A percentile compares a stretch with the other conserved stretches of the same genome.
These are phyloP conservation scores for Aspergillus alliaceus DNA, from an alignment of 2,329 filamentous ascomycete species.

Conservation along the genomic window DNA sequence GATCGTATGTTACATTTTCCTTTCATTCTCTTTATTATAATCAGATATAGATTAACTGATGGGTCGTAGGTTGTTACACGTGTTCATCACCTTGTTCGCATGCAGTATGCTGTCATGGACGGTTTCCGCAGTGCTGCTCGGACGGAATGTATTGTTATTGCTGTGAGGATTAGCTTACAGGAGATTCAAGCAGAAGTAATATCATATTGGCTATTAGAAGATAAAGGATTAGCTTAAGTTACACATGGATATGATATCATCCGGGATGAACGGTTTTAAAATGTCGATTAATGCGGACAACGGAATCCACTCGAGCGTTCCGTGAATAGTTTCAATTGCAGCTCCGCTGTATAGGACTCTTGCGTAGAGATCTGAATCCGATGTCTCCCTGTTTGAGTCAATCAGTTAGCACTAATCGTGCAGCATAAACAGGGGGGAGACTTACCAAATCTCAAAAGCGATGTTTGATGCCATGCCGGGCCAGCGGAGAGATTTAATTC, in stretches of 20 bases:
- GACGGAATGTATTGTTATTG: constrained; percentile 13
- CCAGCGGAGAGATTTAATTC: constrained; percentile 39
- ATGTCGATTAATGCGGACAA: constrained; percentile 27
- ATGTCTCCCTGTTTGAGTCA: constrained; percentile 21
- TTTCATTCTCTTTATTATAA: too few species aligned
- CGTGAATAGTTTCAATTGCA: constrained; percentile 30
- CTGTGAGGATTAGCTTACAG: constrained; percentile 5
- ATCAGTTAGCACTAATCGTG: neutral
- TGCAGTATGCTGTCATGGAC: constrained; percentile 13
- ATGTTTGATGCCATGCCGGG: constrained; percentile 42
- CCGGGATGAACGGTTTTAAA: constrained; percentile 26
- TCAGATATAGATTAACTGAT: neutral
- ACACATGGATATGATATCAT: constrained; percentile 28
- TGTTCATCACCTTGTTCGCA: constrained; percentile 11
- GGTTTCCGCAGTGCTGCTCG: constrained; percentile 14
- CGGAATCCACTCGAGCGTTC: constrained; percentile 30
- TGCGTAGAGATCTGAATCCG: constrained; percentile 18
- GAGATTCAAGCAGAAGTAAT: neutral
- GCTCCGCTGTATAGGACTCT: constrained; percentile 34
- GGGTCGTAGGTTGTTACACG: constrained; percentile 6
- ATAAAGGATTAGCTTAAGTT: neutral
- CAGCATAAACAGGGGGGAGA: neutral
- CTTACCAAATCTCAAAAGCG: constrained; percentile 42
- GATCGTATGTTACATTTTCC: neutral
- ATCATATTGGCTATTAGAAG: neutral